Evolutionary conservation across 2,329 filamentous ascomycete genomes (phyloP).

Genomic region (Hypoxylon sp.): DNA sequence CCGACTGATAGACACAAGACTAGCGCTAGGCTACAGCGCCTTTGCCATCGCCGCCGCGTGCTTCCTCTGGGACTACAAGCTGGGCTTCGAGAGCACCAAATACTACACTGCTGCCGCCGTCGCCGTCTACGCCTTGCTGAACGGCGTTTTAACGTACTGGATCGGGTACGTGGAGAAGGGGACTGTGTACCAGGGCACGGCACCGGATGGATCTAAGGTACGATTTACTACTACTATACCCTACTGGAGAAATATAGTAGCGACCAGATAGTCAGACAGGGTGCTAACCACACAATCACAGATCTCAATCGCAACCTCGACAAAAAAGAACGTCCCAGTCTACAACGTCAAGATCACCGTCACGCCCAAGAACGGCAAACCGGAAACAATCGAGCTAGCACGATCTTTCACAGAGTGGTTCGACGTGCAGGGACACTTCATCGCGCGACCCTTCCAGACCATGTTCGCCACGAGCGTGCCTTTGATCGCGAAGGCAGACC

Average conservation of each 20-base stretch:
- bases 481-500: slow-evolving; percentile 75
- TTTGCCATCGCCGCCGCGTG: slow-evolving; percentile 85
- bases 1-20: slow-evolving; percentile 83
- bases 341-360: slow-evolving; percentile 82
- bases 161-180: slow-evolving; percentile 86
- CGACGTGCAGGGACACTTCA: slow-evolving; percentile 78
- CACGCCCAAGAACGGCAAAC: slow-evolving; percentile 58
- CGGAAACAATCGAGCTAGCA: slow-evolving; percentile 67
- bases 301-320: slow-evolving; percentile 80
- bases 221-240: slow-evolving; percentile 16
- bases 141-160: slow-evolving; percentile 84
- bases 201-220: slow-evolving; percentile 68
- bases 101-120: slow-evolving; percentile 85
- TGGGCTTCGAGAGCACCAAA: slow-evolving; percentile 91
- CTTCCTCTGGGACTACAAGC: slow-evolving; percentile 92
- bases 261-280: background rate
- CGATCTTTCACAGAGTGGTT: slow-evolving; percentile 83
- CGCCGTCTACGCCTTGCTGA: slow-evolving; percentile 82
- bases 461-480: slow-evolving; percentile 79
- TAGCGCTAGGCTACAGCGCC: slow-evolving; percentile 85
- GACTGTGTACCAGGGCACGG: slow-evolving; percentile 81
- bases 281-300: slow-evolving; percentile 55
- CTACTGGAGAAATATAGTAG: too few relatives aligned
- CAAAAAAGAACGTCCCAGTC: slow-evolving; percentile 83
- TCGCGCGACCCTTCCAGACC: slow-evolving; percentile 82